Base-by-base conservation (phyloP, 805 yeast genomes). In the Hyphopichia homilentoma region DNA sequence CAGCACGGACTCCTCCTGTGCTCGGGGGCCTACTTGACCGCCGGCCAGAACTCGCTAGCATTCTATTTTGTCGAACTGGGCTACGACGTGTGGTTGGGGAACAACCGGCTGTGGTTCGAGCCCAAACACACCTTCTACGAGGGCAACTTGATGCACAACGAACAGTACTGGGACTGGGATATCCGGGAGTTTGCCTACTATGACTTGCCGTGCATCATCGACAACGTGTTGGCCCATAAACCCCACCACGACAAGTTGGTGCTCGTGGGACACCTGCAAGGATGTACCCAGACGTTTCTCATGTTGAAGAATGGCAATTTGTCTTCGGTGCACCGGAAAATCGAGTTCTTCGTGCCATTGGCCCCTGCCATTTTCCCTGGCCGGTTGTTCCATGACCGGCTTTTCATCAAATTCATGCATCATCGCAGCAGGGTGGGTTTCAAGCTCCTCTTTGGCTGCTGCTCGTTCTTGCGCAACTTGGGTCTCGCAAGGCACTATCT, bases 351-450 rank as follows among this genome's bases (percentile, higher is more conserved):
- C 48, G 66, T 85, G 18, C 85, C 90, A 0, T 59, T 90, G 33
- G 84, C 97, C 0, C 97, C 98, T 0, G 97, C 97, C 0, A 80
- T 88, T 2, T 93, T 77, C 51, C 94, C 95, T 0, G 97, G 97
- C 0, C 66, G 77, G 1, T 58, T 88, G 27, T 64, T 90, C 18
- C 75, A 83, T 44, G 75, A 73, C 16, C 73, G 81, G 31, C 25
- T 58, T 2, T 84, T 84, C 52, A 77, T 84, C 16, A 68, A 65
- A 43, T 75, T 81, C 41, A 77, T 84, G 57, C 73, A 79, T n/a
- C 49, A 48, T 27, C 59, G 79, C 34, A 70, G 78, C 0, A 58
- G 66, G 13, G 41, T 58, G 5, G 40, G 59, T 5, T 77, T 55
- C 46, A 68, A 73, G 16, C 46, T 67, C 27, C 63, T 82, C 23